phyloP scores from a whole-genome alignment of 805 yeast genomes.

The Pichia heedii region DNA sequence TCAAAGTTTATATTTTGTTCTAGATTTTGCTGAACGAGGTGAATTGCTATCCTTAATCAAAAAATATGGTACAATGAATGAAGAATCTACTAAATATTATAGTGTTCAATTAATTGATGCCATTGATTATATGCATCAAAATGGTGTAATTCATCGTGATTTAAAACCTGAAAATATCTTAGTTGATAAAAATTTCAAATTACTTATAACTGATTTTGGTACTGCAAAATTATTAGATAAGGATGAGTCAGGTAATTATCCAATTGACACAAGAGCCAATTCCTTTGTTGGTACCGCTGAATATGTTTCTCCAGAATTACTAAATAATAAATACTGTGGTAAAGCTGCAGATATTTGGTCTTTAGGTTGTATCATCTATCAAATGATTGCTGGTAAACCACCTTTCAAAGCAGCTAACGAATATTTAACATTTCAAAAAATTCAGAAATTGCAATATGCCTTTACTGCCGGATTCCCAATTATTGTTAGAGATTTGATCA shows the following conservation, averaged over 20 bases:
- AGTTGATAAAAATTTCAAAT: constrained; percentile 48
- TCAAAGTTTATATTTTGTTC: constrained; percentile 58
- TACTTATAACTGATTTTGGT: constrained; percentile 77
- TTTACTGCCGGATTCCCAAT: constrained; percentile 80
- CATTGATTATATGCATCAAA: constrained; percentile 58
- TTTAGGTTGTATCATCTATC: constrained; percentile 49
- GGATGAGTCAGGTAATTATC: constrained; percentile 44
- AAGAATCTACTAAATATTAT: constrained; percentile 58
- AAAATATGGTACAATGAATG: constrained; percentile 60
- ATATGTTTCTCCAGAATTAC: constrained; percentile 72
- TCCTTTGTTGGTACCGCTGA: constrained; percentile 86
- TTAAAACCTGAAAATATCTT: constrained; percentile 77
- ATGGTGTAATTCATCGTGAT: constrained; percentile 75
- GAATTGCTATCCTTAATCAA: constrained; percentile 63
- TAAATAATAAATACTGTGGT: constrained; percentile 62
- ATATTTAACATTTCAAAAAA: constrained; percentile 72
- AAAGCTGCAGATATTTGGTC: constrained; percentile 58
- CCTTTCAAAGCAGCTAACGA: constrained; percentile 82
- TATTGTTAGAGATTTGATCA: constrained; percentile 62
- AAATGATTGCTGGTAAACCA: constrained; percentile 59
- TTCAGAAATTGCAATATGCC: constrained; percentile 71
- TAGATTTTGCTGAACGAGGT: constrained; percentile 76
- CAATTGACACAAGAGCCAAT: constrained; percentile 58
- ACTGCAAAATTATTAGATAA: constrained; percentile 68
- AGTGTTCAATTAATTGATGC: constrained; percentile 71